A percentile compares a stretch with the other conserved stretches of the same genome.
phyloP scores from a whole-genome alignment of 768 basidiomycete genomes.

The Macrolepiota albuminosa region DNA sequence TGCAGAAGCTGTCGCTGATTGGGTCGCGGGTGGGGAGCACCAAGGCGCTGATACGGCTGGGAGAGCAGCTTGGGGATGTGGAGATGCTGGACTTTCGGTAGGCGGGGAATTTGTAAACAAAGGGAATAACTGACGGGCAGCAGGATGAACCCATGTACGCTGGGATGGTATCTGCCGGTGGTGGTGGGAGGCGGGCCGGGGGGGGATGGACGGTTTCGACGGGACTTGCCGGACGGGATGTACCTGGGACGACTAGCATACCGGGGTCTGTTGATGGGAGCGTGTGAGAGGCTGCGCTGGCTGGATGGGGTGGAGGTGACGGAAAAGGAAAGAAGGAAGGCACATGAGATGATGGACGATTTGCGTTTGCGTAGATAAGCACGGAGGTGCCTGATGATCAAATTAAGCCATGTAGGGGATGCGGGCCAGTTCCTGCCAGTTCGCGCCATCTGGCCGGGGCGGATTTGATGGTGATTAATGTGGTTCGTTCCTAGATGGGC shows the following conservation, averaged over 20 bases:
- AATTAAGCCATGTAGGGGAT: conserved; percentile 12
- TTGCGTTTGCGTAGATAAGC: conserved; percentile 11
- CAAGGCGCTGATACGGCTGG: conserved; percentile 64
- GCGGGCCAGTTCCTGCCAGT: neutral
- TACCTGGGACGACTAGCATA: conserved; percentile 88
- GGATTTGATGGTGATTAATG: no score
- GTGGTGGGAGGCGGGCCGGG: conserved; percentile 57
- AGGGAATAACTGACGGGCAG: neutral
- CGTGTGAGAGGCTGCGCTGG: conserved; percentile 58
- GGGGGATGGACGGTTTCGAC: conserved; percentile 86
- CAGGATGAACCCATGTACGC: conserved; percentile 94
- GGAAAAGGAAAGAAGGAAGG: conserved; percentile 83
- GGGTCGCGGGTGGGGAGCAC: conserved; percentile 77
- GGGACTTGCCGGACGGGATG: conserved; percentile 82
- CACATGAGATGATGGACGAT: conserved; percentile 52
- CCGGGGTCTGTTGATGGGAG: conserved; percentile 82
- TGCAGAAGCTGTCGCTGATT: conserved; percentile 84
- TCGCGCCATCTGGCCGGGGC: neutral
- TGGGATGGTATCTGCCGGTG: conserved; percentile 93
- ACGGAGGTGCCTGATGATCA: conserved; percentile 13
- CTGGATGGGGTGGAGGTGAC: conserved; percentile 85
- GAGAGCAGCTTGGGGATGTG: conserved; percentile 69
- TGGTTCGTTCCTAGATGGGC: conserved; percentile 15
- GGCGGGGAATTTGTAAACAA: neutral
- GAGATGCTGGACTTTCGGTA: conserved; percentile 91